Evolutionary conservation across 768 basidiomycete species (phyloP), one percentile per base, ranked within the genome.

Genomic region (Leccinum obscurum): DNA sequence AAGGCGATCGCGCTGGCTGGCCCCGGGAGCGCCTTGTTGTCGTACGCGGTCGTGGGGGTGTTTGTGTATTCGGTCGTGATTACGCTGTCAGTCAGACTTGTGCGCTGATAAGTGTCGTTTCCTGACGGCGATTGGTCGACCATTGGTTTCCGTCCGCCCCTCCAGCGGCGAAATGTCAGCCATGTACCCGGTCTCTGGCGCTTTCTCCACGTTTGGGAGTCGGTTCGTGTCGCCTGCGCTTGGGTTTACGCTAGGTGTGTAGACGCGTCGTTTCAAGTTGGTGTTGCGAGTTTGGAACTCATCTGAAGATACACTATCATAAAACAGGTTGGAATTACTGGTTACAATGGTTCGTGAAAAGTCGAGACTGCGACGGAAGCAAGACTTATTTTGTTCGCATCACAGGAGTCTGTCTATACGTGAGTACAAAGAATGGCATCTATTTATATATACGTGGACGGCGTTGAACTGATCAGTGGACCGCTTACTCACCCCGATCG

Each of bases 1-100:
- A 44, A 83, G 81, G 79, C 85, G 4, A 79, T 87, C 30, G 77
- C 81, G 5, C 68, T 80, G 4, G 85, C 85, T 37, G 86, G 86
- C 44, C 85, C 86, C 8, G 85, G 79, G 17, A 85, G 85, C 62
- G 79, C 86, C n/a, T 69, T 88, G 17, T 67, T 88, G 3, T 84
- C 85, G 2, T 88, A 86, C 69, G 74, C 79, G 26, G 77, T 85
- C 52, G 83, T 86, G 54, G 85, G 85, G 17, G 8, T 83, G 24
- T 85, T 86, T 71, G 82, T 85, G 28, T 85, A 84, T 68, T 75
- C 80, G 44, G 85, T 86, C 37, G 84, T 87, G 51, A 85, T 86
- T 28, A 73, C 83, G n/a, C 68, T 87, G 79, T 83, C 58, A 68
- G 77, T 64, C 48, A 20, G 44, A n/a, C 44, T 44, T 20, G 44